Evolutionary conservation across 306 rosid genomes (phyloP).

Genomic region (Vigna trinervia): DNA sequence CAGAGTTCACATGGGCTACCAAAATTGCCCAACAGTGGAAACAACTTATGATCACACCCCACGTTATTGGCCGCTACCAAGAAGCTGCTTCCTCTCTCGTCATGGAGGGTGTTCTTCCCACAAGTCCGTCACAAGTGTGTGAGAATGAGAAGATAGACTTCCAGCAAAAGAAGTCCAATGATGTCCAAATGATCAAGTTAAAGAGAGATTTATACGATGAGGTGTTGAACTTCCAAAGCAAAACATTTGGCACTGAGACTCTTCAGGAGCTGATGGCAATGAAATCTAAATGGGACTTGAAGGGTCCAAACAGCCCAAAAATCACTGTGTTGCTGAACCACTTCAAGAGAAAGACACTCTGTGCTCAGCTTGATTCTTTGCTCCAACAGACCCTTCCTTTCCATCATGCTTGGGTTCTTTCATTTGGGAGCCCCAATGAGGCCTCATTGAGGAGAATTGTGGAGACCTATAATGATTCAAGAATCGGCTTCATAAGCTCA

Average conservation of each 20-base stretch:
- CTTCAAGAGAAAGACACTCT: constrained; percentile 92
- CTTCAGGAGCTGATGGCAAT: constrained; percentile 74
- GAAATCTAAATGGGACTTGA: constrained; percentile 84
- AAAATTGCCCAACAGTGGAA: constrained; percentile 86
- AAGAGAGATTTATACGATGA: constrained; percentile 78
- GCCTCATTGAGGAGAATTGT: constrained; percentile 76
- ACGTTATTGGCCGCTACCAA: constrained; percentile 65
- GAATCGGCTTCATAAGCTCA: constrained; percentile 87
- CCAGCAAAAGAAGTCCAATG: constrained; percentile 87
- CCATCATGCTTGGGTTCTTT: constrained; percentile 93
- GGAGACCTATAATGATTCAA: constrained; percentile 81
- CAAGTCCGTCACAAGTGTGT: constrained; percentile 59
- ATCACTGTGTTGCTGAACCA: constrained; percentile 86
- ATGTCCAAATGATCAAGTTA: constrained; percentile 77
- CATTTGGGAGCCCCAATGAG: constrained; percentile 97
- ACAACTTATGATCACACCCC: constrained; percentile 69
- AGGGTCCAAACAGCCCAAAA: constrained; percentile 63
- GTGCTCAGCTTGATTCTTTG: constrained; percentile 85
- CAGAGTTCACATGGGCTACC: constrained; percentile 85
- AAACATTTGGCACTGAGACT: constrained; percentile 66
- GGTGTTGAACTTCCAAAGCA: constrained; percentile 69
- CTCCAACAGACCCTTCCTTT: constrained; percentile 85
- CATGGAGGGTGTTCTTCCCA: constrained; percentile 47
- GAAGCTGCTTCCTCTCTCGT: constrained; percentile 65
- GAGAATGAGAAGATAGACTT: constrained; percentile 88